phyloP scores from a whole-genome alignment of 768 basidiomycete species.

The Serendipita sp. region DNA sequence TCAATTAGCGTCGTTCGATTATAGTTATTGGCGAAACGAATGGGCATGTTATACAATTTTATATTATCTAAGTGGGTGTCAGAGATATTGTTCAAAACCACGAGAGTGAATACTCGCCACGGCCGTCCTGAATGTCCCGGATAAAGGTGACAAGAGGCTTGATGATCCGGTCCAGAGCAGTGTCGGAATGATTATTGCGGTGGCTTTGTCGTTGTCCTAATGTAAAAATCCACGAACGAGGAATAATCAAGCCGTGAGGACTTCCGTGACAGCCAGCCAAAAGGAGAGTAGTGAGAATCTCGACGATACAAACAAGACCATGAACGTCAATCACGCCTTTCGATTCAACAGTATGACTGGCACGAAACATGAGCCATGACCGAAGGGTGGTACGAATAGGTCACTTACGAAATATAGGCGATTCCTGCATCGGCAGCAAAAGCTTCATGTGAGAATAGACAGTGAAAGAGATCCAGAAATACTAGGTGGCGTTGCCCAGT shows the following conservation, averaged over 20 bases:
- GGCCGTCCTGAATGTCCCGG: neutral
- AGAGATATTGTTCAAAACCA: neutral
- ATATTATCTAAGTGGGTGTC: neutral
- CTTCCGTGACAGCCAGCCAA: neutral
- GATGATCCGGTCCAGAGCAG: neutral
- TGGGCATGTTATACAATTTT: neutral
- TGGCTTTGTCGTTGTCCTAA: neutral
- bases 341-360: neutral
- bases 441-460: neutral
- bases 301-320: neutral
- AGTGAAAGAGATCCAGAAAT: neutral
- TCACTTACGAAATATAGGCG: neutral
- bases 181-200: no score
- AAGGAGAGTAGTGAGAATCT: neutral
- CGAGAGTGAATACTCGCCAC: neutral
- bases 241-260: neutral
- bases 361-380: neutral
- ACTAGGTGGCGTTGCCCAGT: neutral
- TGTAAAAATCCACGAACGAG: neutral
- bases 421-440: neutral
- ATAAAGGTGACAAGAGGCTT: neutral
- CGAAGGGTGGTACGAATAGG: neutral
- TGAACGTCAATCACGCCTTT: neutral
- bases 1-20: neutral
- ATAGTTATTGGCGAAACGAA: neutral